Evolutionary conservation across 1,139 yeast genomes (phyloP).

Genomic region (Eremothecium gossypii): DNA sequence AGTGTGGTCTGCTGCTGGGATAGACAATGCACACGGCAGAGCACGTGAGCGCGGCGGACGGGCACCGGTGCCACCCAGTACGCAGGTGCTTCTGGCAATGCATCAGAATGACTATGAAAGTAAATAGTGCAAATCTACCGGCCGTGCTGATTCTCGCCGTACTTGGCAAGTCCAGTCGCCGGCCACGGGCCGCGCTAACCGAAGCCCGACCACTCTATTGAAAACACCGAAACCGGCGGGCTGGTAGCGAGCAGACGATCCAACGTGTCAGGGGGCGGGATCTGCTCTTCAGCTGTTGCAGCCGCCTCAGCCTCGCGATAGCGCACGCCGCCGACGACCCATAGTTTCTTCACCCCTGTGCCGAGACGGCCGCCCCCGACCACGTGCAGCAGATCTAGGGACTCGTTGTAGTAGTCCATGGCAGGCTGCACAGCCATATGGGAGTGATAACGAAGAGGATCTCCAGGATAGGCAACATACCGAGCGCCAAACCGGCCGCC

Average conservation of each 20-base stretch:
- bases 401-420: slow-evolving; percentile 38
- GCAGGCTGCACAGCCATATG: slow-evolving; percentile 62
- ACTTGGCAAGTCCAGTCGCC: no score
- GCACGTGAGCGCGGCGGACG: no score
- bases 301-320: slow-evolving; percentile 16
- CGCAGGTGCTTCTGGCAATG: no score
- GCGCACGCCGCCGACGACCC: slow-evolving; percentile 51
- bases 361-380: slow-evolving; percentile 85
- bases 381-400: slow-evolving; percentile 46
- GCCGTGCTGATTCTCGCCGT: no score
- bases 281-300: background rate
- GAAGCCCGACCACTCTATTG: slow-evolving; percentile 79
- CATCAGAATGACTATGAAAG: no score
- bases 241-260: slow-evolving; percentile 6
- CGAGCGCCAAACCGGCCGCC: slow-evolving; percentile 89
- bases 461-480: slow-evolving; percentile 89
- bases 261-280: background rate
- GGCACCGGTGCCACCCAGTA: no score
- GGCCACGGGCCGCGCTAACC: slow-evolving; percentile 33
- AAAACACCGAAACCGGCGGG: slow-evolving; percentile 36
- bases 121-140: no score
- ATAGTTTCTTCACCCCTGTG: slow-evolving; percentile 82
- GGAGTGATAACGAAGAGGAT: slow-evolving; percentile 83
- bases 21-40: no score
- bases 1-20: no score